Conservation (phyloP, 2,329 filamentous ascomycete genomes). For the Epichloe baconii region DNA sequence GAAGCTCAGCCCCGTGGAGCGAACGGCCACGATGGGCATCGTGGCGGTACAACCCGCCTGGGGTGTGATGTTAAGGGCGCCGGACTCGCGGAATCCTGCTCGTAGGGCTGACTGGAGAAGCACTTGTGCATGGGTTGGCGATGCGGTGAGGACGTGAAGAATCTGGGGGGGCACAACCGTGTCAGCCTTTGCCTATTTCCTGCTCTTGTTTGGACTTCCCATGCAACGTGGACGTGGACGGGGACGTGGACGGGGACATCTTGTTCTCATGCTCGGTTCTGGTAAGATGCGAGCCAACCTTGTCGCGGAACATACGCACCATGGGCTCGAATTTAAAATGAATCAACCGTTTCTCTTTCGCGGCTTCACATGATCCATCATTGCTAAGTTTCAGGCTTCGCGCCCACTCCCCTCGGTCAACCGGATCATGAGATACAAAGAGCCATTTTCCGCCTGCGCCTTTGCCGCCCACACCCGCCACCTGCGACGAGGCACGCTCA, state of each 20-base stretch:
- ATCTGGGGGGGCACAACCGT: slow-evolving; percentile 43
- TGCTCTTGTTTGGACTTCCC: slow-evolving; percentile 34
- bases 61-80: slow-evolving; percentile 53
- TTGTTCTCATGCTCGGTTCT: too few species aligned
- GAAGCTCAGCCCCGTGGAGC: slow-evolving; percentile 69
- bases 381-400: slow-evolving; percentile 15
- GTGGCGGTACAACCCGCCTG: slow-evolving; percentile 23
- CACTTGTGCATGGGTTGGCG: slow-evolving; percentile 58
- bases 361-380: not conserved
- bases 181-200: slow-evolving; percentile 57
- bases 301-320: slow-evolving; percentile 43
- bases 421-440: slow-evolving; percentile 72
- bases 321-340: slow-evolving; percentile 93
- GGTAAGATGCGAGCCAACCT: not conserved
- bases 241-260: too few species aligned
- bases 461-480: slow-evolving; percentile 65
- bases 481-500: slow-evolving; percentile 12
- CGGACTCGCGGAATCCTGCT: slow-evolving; percentile 83
- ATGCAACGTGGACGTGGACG: too few species aligned
- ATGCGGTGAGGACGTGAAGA: slow-evolving; percentile 72
- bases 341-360: slow-evolving; percentile 36
- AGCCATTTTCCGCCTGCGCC: slow-evolving; percentile 76
- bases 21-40: slow-evolving; percentile 66
- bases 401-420: slow-evolving; percentile 16
- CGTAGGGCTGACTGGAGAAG: slow-evolving; percentile 63